phyloP scores from a whole-genome alignment of 768 basidiomycete genomes.

The Rhodotorula kratochvilovae region DNA sequence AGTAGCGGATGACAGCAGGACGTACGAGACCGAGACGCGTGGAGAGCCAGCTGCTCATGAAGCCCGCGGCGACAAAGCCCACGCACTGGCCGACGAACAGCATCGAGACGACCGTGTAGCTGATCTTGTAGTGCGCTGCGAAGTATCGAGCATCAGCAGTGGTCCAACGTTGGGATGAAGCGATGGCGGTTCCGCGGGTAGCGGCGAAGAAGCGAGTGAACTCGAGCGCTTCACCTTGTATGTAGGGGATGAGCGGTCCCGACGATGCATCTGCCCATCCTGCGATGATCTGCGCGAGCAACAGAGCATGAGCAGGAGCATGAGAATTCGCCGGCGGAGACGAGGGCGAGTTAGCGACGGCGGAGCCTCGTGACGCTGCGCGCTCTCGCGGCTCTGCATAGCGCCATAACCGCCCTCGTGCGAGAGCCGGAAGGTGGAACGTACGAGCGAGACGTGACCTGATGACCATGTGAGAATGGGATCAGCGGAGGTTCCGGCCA shows the following conservation, averaged over 20 bases:
- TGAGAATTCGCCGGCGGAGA: too few species aligned
- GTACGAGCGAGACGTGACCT: slow-evolving; percentile 3
- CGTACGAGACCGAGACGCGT: slow-evolving; percentile 14
- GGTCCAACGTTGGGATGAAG: too few species aligned
- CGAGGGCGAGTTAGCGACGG: too few species aligned
- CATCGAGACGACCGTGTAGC: slow-evolving; percentile 26
- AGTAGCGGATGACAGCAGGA: too few species aligned
- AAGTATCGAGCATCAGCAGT: background rate
- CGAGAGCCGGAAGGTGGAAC: too few species aligned
- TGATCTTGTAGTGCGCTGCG: slow-evolving; percentile 14
- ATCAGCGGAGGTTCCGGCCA: background rate
- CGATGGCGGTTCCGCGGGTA: background rate
- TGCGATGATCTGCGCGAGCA: slow-evolving; percentile 5
- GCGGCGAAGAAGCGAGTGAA: background rate
- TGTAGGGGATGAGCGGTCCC: slow-evolving; percentile 27
- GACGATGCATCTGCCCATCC: slow-evolving; percentile 24
- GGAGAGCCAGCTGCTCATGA: background rate
- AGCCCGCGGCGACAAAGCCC: slow-evolving; percentile 19
- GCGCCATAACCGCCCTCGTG: too few species aligned
- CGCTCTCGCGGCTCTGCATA: too few species aligned
- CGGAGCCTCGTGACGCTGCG: too few species aligned
- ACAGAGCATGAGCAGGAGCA: background rate
- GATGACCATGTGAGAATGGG: background rate
- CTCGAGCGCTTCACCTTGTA: background rate
- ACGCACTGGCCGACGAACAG: slow-evolving; percentile 34